Base-by-base conservation (phyloP, 148 eudicot genomes). In the Rhododendron simsii region DNA sequence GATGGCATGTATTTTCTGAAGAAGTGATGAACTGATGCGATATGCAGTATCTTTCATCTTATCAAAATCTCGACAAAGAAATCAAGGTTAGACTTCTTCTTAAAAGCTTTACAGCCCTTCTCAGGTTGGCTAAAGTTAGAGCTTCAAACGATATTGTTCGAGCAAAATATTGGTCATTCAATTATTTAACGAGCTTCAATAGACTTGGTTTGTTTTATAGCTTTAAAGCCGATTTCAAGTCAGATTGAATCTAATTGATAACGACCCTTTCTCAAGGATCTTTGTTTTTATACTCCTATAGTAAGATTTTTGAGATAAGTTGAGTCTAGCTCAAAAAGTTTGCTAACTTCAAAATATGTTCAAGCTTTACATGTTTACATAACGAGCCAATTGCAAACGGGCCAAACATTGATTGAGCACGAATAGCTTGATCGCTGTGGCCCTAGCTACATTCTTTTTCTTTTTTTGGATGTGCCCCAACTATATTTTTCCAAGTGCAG, bases 1-100 rank as follows among this genome's bases (percentile, higher is more conserved):
- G 99, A 95, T 78, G 95, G 95, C 73, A 91, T 91, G 93, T 97
- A 93, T 86, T 87, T 90, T 78, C 89, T 96, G 86, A 94, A 93
- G 93, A 95, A 94, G 91, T 95, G 90, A 90, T 78, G 85, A 83
- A 83, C 3, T 18, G 67, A 81, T 33, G 67, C 20, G 20, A 28
- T 45, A 21, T 57, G 84, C 73, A 37, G 5, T 35, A 82, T 71
- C 30, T 48, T 15, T 26, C 79, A 83, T 69, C 21, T 50, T 35
- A 45, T 73, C 33, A 12, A 73, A 71, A 48, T 74, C 80, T 84
- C 5, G 33, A 30, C 23, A 59, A 20, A 26, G 5, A 48, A 14
- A 47, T 59, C 61, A 47, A 47, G 39, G 28, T 28, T 28, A 13
- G 75, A 65, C 65, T 47, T 69, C 65, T 47, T 69, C 33, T 20